A percentile compares a stretch with the other conserved stretches of the same genome.
These are phyloP conservation scores for Tolypocladium ovalisporum DNA, from an alignment of 2,329 filamentous ascomycete species.

Conservation along the genomic window DNA sequence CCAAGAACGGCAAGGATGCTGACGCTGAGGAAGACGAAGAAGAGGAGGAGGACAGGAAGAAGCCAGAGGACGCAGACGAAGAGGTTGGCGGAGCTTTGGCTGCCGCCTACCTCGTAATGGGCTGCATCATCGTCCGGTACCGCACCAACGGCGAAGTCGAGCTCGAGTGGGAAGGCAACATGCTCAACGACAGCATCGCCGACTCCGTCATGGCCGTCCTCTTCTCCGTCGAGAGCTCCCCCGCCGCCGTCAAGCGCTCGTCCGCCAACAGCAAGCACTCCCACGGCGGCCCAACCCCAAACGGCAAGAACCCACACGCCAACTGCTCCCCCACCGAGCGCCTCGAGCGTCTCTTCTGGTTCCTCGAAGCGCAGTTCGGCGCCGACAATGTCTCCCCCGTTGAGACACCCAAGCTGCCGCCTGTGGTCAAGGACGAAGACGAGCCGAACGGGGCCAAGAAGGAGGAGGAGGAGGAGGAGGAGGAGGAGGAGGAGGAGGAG, in stretches of 20 bases:
- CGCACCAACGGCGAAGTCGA: slow-evolving; percentile 69
- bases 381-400: slow-evolving; percentile 72
- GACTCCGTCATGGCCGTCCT: slow-evolving; percentile 92
- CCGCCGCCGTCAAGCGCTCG: slow-evolving; percentile 77
- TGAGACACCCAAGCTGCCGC: slow-evolving; percentile 46
- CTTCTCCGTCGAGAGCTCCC: slow-evolving; percentile 84
- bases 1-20: slow-evolving; percentile 12
- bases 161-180: slow-evolving; percentile 94
- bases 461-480: background rate
- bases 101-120: slow-evolving; percentile 68
- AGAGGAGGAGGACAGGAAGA: slow-evolving; percentile 17
- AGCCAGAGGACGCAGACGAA: slow-evolving; percentile 51
- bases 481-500: background rate
- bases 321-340: slow-evolving; percentile 63
- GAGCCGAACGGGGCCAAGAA: background rate
- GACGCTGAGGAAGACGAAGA: slow-evolving; percentile 25
- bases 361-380: slow-evolving; percentile 95
- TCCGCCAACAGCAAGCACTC: slow-evolving; percentile 18
- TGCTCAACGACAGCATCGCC: slow-evolving; percentile 96
- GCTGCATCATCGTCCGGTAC: slow-evolving; percentile 75
- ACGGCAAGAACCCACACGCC: slow-evolving; percentile 56
- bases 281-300: slow-evolving; percentile 33
- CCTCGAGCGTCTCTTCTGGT: slow-evolving; percentile 80
- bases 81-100: slow-evolving; percentile 44
- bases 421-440: slow-evolving; percentile 21